Percentiles rank a stretch among this genome's conserved stretches.
phyloP scores from a whole-genome alignment of 2,329 filamentous ascomycete genomes.

The Aspergillus texensis region DNA sequence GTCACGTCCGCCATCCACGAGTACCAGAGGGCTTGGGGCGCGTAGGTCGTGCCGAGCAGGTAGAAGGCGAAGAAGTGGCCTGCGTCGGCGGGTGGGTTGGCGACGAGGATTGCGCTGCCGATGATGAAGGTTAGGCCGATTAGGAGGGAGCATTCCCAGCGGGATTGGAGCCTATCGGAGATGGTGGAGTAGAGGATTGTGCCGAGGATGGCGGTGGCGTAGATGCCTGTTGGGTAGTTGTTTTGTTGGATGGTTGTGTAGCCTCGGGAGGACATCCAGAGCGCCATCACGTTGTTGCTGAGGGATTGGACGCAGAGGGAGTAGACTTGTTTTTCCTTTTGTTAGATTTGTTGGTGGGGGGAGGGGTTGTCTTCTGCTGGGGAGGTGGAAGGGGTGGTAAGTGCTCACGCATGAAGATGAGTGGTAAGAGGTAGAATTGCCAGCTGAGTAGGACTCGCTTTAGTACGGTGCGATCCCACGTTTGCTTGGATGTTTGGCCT shows the following conservation, averaged over 20 bases:
- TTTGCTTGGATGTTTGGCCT: slow-evolving; percentile 32
- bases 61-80: slow-evolving; percentile 51
- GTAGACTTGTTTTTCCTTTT: slow-evolving; percentile 34
- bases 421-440: slow-evolving; percentile 51
- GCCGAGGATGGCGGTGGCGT: slow-evolving; percentile 47
- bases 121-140: slow-evolving; percentile 49
- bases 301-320: slow-evolving; percentile 49
- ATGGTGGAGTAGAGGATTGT: slow-evolving; percentile 46
- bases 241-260: slow-evolving; percentile 50
- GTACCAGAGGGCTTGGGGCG: slow-evolving; percentile 52
- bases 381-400: slow-evolving; percentile 2
- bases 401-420: slow-evolving; percentile 49
- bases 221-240: slow-evolving; percentile 48
- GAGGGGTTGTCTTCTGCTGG: no score
- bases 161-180: slow-evolving; percentile 47
- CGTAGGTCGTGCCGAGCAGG: slow-evolving; percentile 49
- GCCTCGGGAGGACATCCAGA: slow-evolving; percentile 50
- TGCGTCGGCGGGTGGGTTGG: slow-evolving; percentile 13
- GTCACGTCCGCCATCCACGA: slow-evolving; percentile 50
- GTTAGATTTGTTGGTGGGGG: neutral
- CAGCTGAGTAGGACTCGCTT: slow-evolving; percentile 44
- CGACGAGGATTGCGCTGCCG: slow-evolving; percentile 22
- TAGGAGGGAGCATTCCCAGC: slow-evolving; percentile 48
- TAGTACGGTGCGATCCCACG: slow-evolving; percentile 35
- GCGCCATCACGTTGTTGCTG: slow-evolving; percentile 49